phyloP scores from a whole-genome alignment of 2,329 filamentous ascomycete genomes.

The Rhinocladiella mackenziei region DNA sequence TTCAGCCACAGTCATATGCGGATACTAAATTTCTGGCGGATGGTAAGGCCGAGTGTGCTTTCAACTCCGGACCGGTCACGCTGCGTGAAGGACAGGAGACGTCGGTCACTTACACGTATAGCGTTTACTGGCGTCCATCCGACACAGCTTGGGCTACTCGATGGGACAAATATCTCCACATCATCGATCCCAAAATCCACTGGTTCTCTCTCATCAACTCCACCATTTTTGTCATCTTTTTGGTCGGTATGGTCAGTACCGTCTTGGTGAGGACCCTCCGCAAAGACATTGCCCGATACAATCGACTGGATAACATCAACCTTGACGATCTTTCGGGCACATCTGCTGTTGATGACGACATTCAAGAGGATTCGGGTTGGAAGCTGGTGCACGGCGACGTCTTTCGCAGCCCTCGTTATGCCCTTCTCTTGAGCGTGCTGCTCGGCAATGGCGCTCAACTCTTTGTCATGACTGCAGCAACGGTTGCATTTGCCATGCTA shows the following conservation, averaged over 20 bases:
- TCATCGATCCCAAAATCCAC: conserved; percentile 96
- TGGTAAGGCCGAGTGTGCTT: conserved; percentile 60
- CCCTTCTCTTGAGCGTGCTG: conserved; percentile 79
- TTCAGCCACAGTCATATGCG: conserved; percentile 69
- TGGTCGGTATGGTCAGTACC: conserved; percentile 88
- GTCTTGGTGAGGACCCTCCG: conserved; percentile 81
- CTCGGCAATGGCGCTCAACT: conserved; percentile 92
- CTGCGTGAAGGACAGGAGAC: conserved; percentile 62
- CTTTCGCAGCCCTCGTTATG: conserved; percentile 80
- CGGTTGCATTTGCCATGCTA: conserved; percentile 86
- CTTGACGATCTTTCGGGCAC: conserved; percentile 83
- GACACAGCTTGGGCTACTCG: conserved; percentile 88
- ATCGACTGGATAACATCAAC: conserved; percentile 84
- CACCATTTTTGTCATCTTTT: conserved; percentile 86
- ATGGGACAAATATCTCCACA: conserved; percentile 98
- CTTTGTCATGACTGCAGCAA: conserved; percentile 95
- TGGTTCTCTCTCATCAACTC: conserved; percentile 99
- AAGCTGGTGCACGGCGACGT: conserved; percentile 97
- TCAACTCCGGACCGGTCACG: conserved; percentile 44
- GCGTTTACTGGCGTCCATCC: conserved; percentile 82
- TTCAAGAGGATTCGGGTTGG: conserved; percentile 97
- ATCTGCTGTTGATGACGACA: conserved; percentile 74
- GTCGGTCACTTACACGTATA: conserved; percentile 82
- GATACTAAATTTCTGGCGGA: conserved; percentile 42
- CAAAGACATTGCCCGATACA: conserved; percentile 96